A percentile compares a stretch with the other conserved stretches of the same genome.
phyloP scores from a whole-genome alignment of 139 green algal genomes.

The Edaphochlamys debaryana region DNA sequence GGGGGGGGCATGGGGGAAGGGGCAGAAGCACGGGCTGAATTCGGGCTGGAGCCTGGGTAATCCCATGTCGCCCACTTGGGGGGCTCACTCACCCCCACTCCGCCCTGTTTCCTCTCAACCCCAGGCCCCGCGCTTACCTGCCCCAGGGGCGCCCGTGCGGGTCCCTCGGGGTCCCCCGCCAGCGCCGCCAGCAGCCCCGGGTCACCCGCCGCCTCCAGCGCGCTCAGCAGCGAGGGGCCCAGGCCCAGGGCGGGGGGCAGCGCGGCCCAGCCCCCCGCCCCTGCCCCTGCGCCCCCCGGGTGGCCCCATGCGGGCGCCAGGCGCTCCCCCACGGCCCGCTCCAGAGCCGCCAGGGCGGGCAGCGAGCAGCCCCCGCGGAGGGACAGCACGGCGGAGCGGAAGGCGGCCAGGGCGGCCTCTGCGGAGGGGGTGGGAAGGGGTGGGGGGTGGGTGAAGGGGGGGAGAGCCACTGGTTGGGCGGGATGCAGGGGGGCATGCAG shows the following conservation, averaged over 20 bases:
- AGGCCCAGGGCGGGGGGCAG: not conserved
- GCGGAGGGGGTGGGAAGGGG: not conserved
- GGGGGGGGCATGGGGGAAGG: too few species aligned
- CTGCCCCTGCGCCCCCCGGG: not conserved
- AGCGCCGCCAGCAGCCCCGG: constrained; percentile 15
- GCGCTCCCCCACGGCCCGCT: not conserved
- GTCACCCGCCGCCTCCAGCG: not conserved
- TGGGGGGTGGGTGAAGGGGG: not conserved
- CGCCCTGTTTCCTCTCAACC: too few species aligned
- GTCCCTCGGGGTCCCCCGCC: constrained; percentile 13
- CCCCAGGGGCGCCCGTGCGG: constrained; percentile 1
- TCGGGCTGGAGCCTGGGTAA: too few species aligned
- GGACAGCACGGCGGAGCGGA: constrained; percentile 15
- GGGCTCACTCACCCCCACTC: too few species aligned
- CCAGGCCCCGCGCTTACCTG: too few species aligned
- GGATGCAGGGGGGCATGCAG: too few species aligned
- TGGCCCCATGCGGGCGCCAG: not conserved
- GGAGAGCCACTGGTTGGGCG: not conserved
- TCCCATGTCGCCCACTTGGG: too few species aligned
- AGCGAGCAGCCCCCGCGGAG: constrained; percentile 21
- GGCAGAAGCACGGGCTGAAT: too few species aligned
- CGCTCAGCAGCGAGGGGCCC: constrained; percentile 16
- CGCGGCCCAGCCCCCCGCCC: not conserved
- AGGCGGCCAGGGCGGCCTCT: not conserved
- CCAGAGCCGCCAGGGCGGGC: not conserved